A percentile compares a stretch with the other conserved stretches of the same genome.
Conservation (phyloP, 1,284 basidiomycete species). For the Rhodotorula sp. region DNA sequence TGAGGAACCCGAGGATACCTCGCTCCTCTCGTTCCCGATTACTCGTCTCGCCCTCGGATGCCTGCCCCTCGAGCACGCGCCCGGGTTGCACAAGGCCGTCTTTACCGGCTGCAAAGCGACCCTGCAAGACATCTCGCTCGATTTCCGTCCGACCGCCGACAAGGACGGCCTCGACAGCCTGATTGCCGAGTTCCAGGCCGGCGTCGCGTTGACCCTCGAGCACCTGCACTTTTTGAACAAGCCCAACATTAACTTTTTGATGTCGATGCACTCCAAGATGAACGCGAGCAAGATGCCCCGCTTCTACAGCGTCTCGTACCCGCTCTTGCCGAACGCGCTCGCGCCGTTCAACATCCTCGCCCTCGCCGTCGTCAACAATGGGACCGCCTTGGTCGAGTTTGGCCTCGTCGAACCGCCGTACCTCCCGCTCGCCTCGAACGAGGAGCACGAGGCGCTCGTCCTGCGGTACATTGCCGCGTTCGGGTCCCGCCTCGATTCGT, state of each 20-base stretch:
- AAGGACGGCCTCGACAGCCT: constrained; percentile 25
- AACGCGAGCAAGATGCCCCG: constrained; percentile 29
- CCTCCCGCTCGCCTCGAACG: background rate
- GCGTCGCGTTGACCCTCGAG: constrained; percentile 22
- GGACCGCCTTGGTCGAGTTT: constrained; percentile 28
- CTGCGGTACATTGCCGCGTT: constrained; percentile 30
- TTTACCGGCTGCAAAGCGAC: constrained; percentile 25
- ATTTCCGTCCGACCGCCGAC: constrained; percentile 13
- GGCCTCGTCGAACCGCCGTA: constrained; percentile 22
- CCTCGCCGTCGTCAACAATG: constrained; percentile 33
- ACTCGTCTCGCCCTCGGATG: constrained; percentile 18
- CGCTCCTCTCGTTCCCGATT: constrained; percentile 18
- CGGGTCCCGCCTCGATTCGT: constrained; percentile 30
- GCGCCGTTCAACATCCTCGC: constrained; percentile 34
- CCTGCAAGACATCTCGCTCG: constrained; percentile 23
- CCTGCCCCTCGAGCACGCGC: constrained; percentile 16
- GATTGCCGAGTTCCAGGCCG: constrained; percentile 25
- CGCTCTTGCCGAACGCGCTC: constrained; percentile 31
- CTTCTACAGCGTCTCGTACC: constrained; percentile 26
- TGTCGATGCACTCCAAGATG: constrained; percentile 34
- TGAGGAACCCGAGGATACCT: constrained; percentile 19
- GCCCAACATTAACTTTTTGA: constrained; percentile 31
- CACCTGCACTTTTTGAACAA: constrained; percentile 29
- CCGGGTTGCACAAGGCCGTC: constrained; percentile 18
- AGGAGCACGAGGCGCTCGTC: constrained; percentile 27